Evolutionary conservation across 257 asterid species (phyloP), one percentile per base, ranked within the genome.

Genomic region (Solanum ahanhuiri): DNA sequence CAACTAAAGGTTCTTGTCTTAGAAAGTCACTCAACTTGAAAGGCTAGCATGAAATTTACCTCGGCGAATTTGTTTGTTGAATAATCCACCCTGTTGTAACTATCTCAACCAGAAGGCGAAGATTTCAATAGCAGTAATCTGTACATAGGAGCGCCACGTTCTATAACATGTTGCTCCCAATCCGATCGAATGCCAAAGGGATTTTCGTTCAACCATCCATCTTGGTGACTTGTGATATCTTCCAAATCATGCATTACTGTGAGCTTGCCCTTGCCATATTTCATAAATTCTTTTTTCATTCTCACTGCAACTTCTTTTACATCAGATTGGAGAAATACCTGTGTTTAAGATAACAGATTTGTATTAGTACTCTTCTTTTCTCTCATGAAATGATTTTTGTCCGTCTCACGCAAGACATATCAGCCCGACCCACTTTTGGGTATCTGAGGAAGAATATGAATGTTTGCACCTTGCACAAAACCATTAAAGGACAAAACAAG

Each of bases 241-340:
- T 87, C 91, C 12, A 75, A 69, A 86, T 88, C 85, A 20, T 89
- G 85, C 87, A 85, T 48, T 58, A 94, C 72, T 79, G 60, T 82
- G 43, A 96, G 95, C 89, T 90, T 91, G 83, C 98, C 97, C 79
- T 93, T 91, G 20, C 98, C 92, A 85, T 93, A 88, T 83, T 90
- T 88, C 33, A 90, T 73, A 85, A 96, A 95, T 81, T 94, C 95
- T 7, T 87, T 90, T 87, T 92, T 96, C 98, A 96, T 96, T 86
- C 97, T 90, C 82, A 88, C 34, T 51, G 94, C 94, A 7, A 96
- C 98, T 66, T 88, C 94, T 93, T 96, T 93, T 76, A 96, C 89
- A 86, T 96, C 99, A 83, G 99, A 95, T 88, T 96, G 99, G 87
- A 95, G 94, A 91, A 94, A 96, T 70, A 96, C 95, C 99, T 96